phyloP scores from a whole-genome alignment of 2,329 filamentous ascomycete species.

The Diaporthe caulivora region DNA sequence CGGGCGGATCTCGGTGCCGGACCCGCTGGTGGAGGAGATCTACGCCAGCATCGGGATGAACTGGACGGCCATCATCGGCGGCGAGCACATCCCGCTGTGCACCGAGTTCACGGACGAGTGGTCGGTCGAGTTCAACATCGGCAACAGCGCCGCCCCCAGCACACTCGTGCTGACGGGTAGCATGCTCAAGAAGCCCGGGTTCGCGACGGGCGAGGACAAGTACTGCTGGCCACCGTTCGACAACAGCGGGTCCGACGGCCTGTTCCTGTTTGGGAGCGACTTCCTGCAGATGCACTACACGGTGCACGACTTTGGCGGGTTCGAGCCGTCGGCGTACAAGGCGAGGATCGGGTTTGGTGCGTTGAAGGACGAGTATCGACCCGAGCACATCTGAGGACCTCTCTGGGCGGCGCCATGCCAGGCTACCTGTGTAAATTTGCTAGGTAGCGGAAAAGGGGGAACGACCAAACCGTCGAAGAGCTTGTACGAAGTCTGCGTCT shows the following conservation, averaged over 20 bases:
- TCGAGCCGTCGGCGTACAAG: constrained; percentile 18
- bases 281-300: constrained; percentile 51
- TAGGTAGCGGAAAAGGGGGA: neutral
- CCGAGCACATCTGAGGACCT: constrained; percentile 11
- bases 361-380: constrained; percentile 35
- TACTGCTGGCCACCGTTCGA: constrained; percentile 53
- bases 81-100: constrained; percentile 49
- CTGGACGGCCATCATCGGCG: constrained; percentile 47
- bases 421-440: neutral
- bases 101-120: constrained; percentile 52
- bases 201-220: constrained; percentile 47
- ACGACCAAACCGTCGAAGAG: neutral
- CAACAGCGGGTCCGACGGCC: constrained; percentile 40
- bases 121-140: constrained; percentile 47
- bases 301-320: constrained; percentile 49
- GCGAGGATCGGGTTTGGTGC: constrained; percentile 29
- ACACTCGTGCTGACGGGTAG: constrained; percentile 49
- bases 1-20: constrained; percentile 45
- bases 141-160: constrained; percentile 33
- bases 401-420: neutral
- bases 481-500: too few relatives aligned
- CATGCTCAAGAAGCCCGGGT: constrained; percentile 48
- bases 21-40: constrained; percentile 43
- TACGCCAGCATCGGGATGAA: constrained; percentile 53
- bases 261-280: constrained; percentile 48